Conservation (phyloP, 2,329 filamentous ascomycete genomes). For the Diaporthe longicolla region DNA sequence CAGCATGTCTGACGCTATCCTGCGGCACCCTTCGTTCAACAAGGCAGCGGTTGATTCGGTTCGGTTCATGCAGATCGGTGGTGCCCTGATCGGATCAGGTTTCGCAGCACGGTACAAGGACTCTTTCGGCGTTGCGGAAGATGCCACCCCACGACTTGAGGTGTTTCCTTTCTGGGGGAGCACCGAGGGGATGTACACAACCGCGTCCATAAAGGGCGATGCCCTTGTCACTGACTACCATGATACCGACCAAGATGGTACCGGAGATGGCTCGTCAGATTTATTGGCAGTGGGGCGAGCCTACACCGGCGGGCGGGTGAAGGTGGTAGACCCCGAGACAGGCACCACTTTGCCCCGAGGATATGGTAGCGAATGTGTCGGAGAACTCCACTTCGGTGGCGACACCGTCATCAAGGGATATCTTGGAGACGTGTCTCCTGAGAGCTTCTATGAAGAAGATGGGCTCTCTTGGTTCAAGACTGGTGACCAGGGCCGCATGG, state of each 20-base stretch:
- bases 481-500: slow-evolving; percentile 27
- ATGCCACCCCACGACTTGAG: not conserved
- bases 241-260: fast-evolving
- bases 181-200: slow-evolving; percentile 22
- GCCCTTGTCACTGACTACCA: not conserved
- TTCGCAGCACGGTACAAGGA: not conserved
- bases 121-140: not conserved
- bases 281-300: not conserved
- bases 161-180: slow-evolving; percentile 19
- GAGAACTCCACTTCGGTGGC: slow-evolving; percentile 20
- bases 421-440: not conserved
- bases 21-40: slow-evolving; percentile 5
- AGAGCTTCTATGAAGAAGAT: not conserved
- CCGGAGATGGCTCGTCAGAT: not conserved
- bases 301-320: not conserved
- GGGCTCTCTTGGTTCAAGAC: slow-evolving; percentile 4
- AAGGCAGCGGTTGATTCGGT: not conserved
- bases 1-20: slow-evolving; percentile 19
- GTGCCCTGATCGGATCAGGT: not conserved
- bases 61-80: slow-evolving; percentile 12
- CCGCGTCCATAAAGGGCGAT: not conserved
- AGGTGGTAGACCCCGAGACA: slow-evolving; percentile 6
- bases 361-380: not conserved
- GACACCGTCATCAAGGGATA: slow-evolving; percentile 4
- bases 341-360: not conserved